phyloP scores from a whole-genome alignment of 2,329 filamentous ascomycete species.

The Fusarium tupiense region DNA sequence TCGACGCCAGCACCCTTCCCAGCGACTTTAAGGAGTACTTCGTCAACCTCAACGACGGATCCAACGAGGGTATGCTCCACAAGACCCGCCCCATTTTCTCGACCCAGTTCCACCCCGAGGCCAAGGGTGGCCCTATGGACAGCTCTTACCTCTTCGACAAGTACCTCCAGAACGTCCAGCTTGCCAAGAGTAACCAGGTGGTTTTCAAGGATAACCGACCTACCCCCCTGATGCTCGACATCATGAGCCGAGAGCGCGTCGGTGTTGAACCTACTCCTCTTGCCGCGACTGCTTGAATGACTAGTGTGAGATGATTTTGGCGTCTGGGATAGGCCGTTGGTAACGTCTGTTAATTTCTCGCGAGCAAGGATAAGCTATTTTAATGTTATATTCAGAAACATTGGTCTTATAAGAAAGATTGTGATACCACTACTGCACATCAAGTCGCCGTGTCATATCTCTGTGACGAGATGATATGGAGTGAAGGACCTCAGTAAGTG shows the following conservation, averaged over 20 bases:
- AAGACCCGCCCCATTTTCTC: conserved; percentile 96
- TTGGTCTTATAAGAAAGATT: neutral
- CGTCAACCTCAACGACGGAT: conserved; percentile 96
- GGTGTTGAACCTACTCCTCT: conserved; percentile 77
- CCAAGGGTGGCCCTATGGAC: conserved; percentile 96
- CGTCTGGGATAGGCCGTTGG: conserved; percentile 29
- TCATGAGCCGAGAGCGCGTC: conserved; percentile 93
- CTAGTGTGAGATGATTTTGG: conserved; percentile 22
- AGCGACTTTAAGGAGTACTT: conserved; percentile 97
- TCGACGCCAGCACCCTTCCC: conserved; percentile 84
- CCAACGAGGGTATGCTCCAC: conserved; percentile 98
- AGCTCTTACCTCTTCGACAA: conserved; percentile 96
- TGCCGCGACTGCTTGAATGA: conserved; percentile 57
- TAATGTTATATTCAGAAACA: conserved; percentile 4
- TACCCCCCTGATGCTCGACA: conserved; percentile 86
- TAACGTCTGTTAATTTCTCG: conserved; percentile 17
- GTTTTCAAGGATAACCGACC: conserved; percentile 88
- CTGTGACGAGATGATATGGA: neutral
- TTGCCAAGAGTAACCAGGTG: conserved; percentile 86
- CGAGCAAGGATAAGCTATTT: conserved; percentile 15
- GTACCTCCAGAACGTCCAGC: conserved; percentile 88
- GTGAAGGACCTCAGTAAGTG: neutral
- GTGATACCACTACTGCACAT: neutral
- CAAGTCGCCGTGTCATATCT: neutral
- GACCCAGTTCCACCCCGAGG: conserved; percentile 98